These are phyloP conservation scores for Entonaema liquescens DNA, from an alignment of 495 filamentous ascomycete species.

Conservation along the genomic window DNA sequence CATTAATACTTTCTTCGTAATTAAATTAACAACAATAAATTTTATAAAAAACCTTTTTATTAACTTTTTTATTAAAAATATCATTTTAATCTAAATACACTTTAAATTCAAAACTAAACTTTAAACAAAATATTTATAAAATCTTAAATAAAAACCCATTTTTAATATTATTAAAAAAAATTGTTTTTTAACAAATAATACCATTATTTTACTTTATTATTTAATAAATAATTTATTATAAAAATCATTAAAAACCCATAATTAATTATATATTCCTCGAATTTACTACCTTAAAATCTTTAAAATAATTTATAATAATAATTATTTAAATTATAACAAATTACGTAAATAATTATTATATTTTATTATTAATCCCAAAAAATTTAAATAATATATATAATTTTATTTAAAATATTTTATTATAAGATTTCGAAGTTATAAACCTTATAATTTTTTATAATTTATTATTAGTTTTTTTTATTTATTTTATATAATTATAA, in stretches of 20 bases:
- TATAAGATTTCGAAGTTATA: neutral
- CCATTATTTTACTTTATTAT: neutral
- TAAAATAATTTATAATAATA: neutral
- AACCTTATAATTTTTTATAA: constrained; percentile 1
- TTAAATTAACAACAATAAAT: neutral
- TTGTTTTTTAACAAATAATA: neutral
- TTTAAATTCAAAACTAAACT: constrained; percentile 2
- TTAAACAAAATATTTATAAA: neutral
- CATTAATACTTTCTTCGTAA: neutral
- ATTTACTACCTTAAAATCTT: constrained; percentile 4
- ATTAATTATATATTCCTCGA: constrained; percentile 7
- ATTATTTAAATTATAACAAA: neutral
- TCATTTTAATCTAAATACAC: neutral
- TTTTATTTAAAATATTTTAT: neutral
- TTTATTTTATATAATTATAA: constrained; percentile 3
- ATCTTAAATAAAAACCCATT: constrained; percentile 3
- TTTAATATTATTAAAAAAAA: constrained; percentile 10
- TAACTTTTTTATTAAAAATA: neutral
- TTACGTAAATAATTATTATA: neutral
- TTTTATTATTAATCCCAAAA: neutral
- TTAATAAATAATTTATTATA: constrained; percentile 6
- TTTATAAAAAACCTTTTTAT: neutral
- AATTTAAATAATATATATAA: constrained; percentile 5
- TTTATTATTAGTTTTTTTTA: neutral
- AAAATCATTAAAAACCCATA: constrained; percentile 1